Conservation (phyloP, 352 stramenopile genomes). For the Globisporangium spiculum region DNA sequence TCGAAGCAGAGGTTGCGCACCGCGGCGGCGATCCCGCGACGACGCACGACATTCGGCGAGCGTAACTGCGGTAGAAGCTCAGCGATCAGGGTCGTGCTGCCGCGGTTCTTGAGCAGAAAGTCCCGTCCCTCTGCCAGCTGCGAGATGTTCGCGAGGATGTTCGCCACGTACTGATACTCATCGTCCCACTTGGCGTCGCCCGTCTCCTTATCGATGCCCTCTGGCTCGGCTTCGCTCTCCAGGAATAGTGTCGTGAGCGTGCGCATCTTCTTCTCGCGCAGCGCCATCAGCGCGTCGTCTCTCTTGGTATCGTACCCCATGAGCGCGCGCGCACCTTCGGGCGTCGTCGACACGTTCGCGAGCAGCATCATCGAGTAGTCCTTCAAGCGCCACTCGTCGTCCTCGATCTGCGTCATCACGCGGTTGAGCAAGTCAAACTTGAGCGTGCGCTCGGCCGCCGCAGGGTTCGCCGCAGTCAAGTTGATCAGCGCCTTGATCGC, state of each 20-base stretch:
- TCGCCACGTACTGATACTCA: constrained; percentile 86
- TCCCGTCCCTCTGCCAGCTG: constrained; percentile 75
- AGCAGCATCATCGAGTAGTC: constrained; percentile 88
- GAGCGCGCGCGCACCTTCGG: constrained; percentile 61
- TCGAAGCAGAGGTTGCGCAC: constrained; percentile 88
- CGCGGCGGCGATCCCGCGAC: constrained; percentile 59
- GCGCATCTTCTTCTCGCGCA: constrained; percentile 82
- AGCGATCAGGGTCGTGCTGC: constrained; percentile 58
- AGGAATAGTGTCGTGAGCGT: constrained; percentile 72
- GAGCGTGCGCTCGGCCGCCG: constrained; percentile 66
- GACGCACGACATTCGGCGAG: constrained; percentile 79
- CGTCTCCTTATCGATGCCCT: constrained; percentile 62
- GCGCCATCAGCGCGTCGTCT: constrained; percentile 38
- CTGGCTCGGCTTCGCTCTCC: constrained; percentile 67
- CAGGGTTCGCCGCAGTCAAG: constrained; percentile 68
- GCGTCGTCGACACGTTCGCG: constrained; percentile 76
- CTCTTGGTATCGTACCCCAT: constrained; percentile 57
- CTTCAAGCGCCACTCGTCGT: constrained; percentile 79
- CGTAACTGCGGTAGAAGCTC: constrained; percentile 73
- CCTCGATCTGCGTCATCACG: constrained; percentile 82
- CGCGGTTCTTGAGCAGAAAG: constrained; percentile 75
- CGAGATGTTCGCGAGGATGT: constrained; percentile 84
- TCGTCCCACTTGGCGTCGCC: constrained; percentile 86
- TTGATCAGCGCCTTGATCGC: constrained; percentile 88
- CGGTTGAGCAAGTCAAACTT: constrained; percentile 82